Percentiles rank a stretch among this genome's conserved stretches.
Conservation (phyloP, 371 early-diverging fungal species). For the Mucor indicus region DNA sequence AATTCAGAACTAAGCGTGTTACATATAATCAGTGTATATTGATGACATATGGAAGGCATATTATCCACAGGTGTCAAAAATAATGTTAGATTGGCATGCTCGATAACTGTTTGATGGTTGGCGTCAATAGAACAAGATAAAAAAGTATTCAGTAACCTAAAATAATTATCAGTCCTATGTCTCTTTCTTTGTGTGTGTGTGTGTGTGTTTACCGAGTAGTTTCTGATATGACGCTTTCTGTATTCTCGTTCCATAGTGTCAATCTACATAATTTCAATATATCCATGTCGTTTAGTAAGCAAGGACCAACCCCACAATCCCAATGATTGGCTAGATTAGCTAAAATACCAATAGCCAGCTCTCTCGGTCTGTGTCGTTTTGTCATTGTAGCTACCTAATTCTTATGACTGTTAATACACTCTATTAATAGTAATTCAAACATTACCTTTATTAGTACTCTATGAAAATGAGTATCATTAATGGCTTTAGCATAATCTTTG, state of each 20-base stretch:
- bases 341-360: slow-evolving; percentile 37
- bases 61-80: slow-evolving; percentile 29
- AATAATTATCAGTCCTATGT: too few species aligned
- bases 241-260: slow-evolving; percentile 41
- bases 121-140: slow-evolving; percentile 29
- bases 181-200: background rate
- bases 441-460: slow-evolving; percentile 37
- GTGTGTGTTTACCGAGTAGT: slow-evolving; percentile 27
- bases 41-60: slow-evolving; percentile 37
- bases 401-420: background rate
- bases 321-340: slow-evolving; percentile 46
- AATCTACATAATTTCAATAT: slow-evolving; percentile 30
- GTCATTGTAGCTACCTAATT: slow-evolving; percentile 33
- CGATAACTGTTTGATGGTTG: slow-evolving; percentile 31
- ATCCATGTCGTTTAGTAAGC: slow-evolving; percentile 34
- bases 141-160: slow-evolving; percentile 33
- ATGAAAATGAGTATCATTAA: slow-evolving; percentile 23
- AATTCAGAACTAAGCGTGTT: slow-evolving; percentile 39
- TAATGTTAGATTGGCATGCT: slow-evolving; percentile 32
- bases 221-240: slow-evolving; percentile 36
- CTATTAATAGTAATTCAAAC: background rate
- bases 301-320: slow-evolving; percentile 26
- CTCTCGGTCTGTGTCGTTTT: slow-evolving; percentile 32
- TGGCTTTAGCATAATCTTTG: slow-evolving; percentile 26
- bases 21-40: slow-evolving; percentile 36